Evolutionary conservation across 2,329 filamentous ascomycete genomes (phyloP).

Genomic region (Magnaporthales sp.): DNA sequence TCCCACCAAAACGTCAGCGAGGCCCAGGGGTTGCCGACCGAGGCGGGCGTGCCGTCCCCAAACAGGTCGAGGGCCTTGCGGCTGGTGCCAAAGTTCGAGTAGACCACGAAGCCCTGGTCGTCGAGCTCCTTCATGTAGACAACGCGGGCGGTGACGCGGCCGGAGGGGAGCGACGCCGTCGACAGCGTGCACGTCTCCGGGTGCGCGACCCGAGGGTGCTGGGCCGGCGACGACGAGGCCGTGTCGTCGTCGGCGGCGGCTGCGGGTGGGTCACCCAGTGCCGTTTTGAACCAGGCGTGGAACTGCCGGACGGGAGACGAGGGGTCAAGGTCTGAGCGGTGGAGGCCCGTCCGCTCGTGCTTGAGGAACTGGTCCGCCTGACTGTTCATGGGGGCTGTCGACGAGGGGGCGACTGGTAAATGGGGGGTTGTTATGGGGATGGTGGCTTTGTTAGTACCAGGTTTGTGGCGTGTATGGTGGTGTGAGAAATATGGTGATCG

Average conservation of each 20-base stretch:
- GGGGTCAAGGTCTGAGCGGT: conserved; percentile 49
- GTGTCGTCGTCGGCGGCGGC: conserved; percentile 11
- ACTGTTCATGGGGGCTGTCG: conserved; percentile 22
- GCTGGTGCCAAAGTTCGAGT: conserved; percentile 76
- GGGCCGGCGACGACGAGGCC: background rate
- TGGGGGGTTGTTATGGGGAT: conserved; percentile 14
- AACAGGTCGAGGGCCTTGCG: conserved; percentile 59
- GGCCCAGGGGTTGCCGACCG: conserved; percentile 60
- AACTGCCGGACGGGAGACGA: conserved; percentile 72
- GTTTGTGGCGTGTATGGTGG: background rate
- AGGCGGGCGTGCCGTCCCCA: conserved; percentile 12
- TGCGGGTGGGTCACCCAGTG: conserved; percentile 48
- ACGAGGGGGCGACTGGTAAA: conserved; percentile 37
- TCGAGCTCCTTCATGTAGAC: conserved; percentile 97
- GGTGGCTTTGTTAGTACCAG: background rate
- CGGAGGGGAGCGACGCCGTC: conserved; percentile 75
- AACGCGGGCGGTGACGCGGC: conserved; percentile 73
- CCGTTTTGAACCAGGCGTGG: conserved; percentile 77
- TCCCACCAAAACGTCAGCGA: conserved; percentile 89
- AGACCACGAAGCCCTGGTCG: conserved; percentile 73
- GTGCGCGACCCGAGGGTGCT: conserved; percentile 44
- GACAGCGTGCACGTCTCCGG: conserved; percentile 85
- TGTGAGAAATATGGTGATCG: background rate
- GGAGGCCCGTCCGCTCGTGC: conserved; percentile 44
- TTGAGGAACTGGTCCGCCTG: conserved; percentile 72